Percentiles rank a stretch among this genome's conserved stretches.
Evolutionary conservation across 2,329 filamentous ascomycete species (phyloP).

Genomic region (Macrophomina phaseolina): DNA sequence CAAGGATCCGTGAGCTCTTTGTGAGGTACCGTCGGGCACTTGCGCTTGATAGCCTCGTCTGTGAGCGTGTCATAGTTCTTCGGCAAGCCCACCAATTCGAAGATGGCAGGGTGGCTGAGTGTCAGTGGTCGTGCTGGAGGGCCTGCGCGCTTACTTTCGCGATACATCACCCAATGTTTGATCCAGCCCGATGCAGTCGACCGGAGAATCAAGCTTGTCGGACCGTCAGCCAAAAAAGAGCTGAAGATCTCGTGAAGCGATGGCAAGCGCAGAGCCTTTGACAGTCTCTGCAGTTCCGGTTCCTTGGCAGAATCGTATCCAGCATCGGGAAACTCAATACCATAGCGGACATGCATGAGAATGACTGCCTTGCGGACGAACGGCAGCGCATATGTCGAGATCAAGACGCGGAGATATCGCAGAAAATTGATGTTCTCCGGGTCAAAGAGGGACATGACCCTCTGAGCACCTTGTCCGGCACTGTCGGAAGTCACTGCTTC

Average conservation of each 20-base stretch:
- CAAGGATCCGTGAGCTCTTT: conserved; percentile 91
- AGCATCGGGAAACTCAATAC: conserved; percentile 81
- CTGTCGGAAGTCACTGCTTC: conserved; percentile 10
- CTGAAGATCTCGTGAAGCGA: conserved; percentile 79
- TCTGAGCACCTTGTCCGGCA: neutral
- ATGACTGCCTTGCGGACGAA: conserved; percentile 88
- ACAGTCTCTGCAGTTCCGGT: conserved; percentile 82
- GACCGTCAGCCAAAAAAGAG: conserved; percentile 54
- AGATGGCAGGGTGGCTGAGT: conserved; percentile 84
- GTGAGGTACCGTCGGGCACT: conserved; percentile 80
- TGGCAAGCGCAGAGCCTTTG: conserved; percentile 75
- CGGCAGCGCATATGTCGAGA: conserved; percentile 82
- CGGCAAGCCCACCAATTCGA: conserved; percentile 90
- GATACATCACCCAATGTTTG: conserved; percentile 59
- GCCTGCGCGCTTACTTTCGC: conserved; percentile 31
- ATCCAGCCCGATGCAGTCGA: conserved; percentile 73
- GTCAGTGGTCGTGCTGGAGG: conserved; percentile 49
- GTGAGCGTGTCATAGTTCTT: conserved; percentile 92
- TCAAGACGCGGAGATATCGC: conserved; percentile 48
- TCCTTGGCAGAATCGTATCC: conserved; percentile 61
- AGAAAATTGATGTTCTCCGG: conserved; percentile 38
- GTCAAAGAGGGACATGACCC: conserved; percentile 20
- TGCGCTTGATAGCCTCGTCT: conserved; percentile 83
- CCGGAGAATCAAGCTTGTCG: conserved; percentile 49
- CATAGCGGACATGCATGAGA: conserved; percentile 85